Percentiles rank a stretch among this genome's conserved stretches.
These are phyloP conservation scores for Myrica gale DNA, from an alignment of 306 rosid genomes.

Conservation along the genomic window DNA sequence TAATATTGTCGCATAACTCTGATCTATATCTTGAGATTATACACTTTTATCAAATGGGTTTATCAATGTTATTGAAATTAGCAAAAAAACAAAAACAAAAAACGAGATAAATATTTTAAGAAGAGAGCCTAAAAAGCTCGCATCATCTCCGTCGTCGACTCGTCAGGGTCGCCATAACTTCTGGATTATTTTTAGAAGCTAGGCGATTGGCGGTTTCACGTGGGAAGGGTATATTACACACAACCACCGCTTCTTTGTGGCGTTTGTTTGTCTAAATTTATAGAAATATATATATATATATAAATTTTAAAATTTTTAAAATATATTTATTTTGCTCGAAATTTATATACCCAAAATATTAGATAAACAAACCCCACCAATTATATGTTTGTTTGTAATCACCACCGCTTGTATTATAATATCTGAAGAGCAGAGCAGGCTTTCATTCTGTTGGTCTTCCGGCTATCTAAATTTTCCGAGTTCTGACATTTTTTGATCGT, in stretches of 20 bases:
- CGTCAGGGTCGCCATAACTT: constrained; percentile 16
- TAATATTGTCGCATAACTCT: no score
- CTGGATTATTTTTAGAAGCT: not conserved
- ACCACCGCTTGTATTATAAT: not conserved
- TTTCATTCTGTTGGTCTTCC: not conserved
- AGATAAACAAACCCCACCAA: no score
- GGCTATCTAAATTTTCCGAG: not conserved
- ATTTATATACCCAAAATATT: no score
- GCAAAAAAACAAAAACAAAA: not conserved
- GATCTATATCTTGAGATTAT: no score
- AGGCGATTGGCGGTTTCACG: constrained; percentile 10
- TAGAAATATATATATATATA: no score
- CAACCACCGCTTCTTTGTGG: no score
- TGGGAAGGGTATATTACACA: not conserved
- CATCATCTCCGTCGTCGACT: constrained; percentile 21
- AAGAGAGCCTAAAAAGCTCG: not conserved
- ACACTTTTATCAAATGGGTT: not conserved
- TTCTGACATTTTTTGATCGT: not conserved
- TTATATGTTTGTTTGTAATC: no score
- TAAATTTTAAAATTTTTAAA: no score
- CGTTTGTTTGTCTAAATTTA: no score
- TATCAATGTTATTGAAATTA: not conserved
- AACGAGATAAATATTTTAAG: not conserved
- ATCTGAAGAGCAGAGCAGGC: not conserved
- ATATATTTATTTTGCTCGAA: no score